These are phyloP conservation scores for Starmerella floris DNA, from an alignment of 805 yeast genomes.

Conservation along the genomic window DNA sequence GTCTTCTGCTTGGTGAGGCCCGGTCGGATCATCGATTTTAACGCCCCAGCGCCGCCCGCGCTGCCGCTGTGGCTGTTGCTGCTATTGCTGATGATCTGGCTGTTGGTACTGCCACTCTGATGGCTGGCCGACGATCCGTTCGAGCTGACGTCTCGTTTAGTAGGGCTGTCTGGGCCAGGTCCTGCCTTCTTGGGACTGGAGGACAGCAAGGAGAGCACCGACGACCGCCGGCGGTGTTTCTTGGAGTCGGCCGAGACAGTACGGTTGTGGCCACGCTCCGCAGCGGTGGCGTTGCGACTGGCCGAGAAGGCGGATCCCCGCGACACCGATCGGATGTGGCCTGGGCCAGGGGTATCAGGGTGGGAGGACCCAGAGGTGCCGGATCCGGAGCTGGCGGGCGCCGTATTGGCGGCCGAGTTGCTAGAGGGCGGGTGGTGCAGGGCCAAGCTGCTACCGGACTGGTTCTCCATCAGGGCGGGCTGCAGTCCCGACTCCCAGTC, in stretches of 20 bases:
- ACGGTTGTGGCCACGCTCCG: conserved; percentile 1
- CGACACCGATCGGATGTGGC: background rate
- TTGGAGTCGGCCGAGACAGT: conserved; percentile 10
- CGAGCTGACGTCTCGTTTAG: background rate
- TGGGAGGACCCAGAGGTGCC: background rate
- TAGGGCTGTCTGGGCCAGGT: background rate
- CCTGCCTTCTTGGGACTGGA: conserved; percentile 19
- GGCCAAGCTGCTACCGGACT: background rate
- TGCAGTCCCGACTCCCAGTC: conserved; percentile 10
- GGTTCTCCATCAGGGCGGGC: conserved; percentile 4
- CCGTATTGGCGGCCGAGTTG: conserved; percentile 1
- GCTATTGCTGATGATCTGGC: background rate
- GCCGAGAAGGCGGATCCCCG: conserved; percentile 1
- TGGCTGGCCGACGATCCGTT: background rate
- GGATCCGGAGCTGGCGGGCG: background rate
- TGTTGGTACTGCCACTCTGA: background rate
- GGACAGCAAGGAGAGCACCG: conserved; percentile 12
- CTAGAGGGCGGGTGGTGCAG: background rate
- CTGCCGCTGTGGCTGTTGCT: background rate
- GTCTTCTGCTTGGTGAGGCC: conserved; percentile 28
- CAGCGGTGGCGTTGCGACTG: background rate
- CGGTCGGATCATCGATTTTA: conserved; percentile 26
- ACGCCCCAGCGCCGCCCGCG: background rate
- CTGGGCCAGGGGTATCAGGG: background rate
- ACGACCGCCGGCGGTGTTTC: conserved; percentile 16